phyloP scores from a whole-genome alignment of 768 basidiomycete species.

The Kwoniella europaea region DNA sequence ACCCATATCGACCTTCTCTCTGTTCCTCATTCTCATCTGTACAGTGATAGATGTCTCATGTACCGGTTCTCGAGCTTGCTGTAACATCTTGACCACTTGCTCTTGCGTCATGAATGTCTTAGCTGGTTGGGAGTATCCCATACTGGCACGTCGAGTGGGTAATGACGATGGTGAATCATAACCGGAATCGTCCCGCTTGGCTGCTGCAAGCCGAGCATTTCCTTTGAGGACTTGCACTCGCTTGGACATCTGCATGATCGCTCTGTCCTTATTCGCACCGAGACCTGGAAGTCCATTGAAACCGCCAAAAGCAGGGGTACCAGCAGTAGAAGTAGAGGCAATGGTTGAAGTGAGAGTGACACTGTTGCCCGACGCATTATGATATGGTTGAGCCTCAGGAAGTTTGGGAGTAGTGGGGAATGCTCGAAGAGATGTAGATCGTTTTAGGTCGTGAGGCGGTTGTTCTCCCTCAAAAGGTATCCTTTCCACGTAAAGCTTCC shows the following conservation, averaged over 20 bases:
- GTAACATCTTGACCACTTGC: constrained; percentile 46
- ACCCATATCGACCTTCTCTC: constrained; percentile 46
- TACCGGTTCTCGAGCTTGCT: constrained; percentile 38
- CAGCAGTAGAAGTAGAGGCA: constrained; percentile 66
- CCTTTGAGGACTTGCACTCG: constrained; percentile 56
- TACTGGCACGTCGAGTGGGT: constrained; percentile 15
- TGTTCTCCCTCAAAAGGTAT: constrained; percentile 40
- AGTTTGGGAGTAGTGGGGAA: constrained; percentile 44
- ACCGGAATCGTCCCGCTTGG: constrained; percentile 14
- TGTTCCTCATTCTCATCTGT: constrained; percentile 43
- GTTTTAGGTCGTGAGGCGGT: constrained; percentile 46
- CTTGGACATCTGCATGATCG: constrained; percentile 56
- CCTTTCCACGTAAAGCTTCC: constrained; percentile 50
- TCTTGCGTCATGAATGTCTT: constrained; percentile 47
- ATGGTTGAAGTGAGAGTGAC: constrained; percentile 89
- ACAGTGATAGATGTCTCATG: constrained; percentile 21
- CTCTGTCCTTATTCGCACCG: constrained; percentile 39
- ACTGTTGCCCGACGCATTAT: constrained; percentile 92
- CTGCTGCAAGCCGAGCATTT: constrained; percentile 41
- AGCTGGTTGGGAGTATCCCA: constrained; percentile 11
- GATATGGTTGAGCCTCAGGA: constrained; percentile 46
- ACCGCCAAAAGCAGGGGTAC: constrained; percentile 36
- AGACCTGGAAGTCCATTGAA: constrained; percentile 27
- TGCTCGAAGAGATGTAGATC: constrained; percentile 53
- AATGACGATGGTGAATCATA: background rate